Evolutionary conservation across 2,329 filamentous ascomycete genomes (phyloP), one percentile per base, ranked within the genome.

Genomic region (Dactylellina leptospora): DNA sequence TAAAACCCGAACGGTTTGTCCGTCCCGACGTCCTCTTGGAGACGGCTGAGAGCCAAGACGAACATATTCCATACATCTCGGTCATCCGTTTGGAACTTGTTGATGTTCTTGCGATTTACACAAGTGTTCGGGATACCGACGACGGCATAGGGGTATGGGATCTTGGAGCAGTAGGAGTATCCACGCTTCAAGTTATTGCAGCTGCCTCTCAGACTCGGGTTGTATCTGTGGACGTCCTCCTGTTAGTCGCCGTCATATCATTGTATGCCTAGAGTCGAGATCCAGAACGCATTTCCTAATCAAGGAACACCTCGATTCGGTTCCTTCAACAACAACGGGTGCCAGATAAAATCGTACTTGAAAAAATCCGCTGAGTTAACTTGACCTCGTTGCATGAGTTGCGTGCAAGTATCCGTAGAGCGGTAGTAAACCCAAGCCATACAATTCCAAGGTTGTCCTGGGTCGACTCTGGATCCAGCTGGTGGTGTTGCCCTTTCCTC

Each of bases 61-160:
- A 72, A 30, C 23, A 72, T 20, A 18, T 72, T 72, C 16, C 54
- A 72, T n/a, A 44, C 45, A 48, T 72, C 59, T 6, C 58, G 66
- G 1, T 51, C 6, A 1, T 45, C 18, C 5, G 3, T 28, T 11
- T 64, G 53, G 9, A 72, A 8, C 2, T 13, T 22, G 9, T 68
- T 38, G 18, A 66, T 30, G 25, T 50, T 44, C 23, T 55, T n/a
- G 23, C 61, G 51, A 1, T 50, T 25, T 2, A 47, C 44, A 27
- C 61, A 66, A 5, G 22, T 27, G 16, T 66, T 36, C 2, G 18
- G 25, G n/a, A 47, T 23, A 13, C 61, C 61, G 6, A 18, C 38
- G 40, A 66, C 20, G 44, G 40, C 42, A 13, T 47, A 38, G 2
- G 16, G 45, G 20, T 44, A 16, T 9, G 25, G 13, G 5, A 27